phyloP scores from a whole-genome alignment of 805 yeast genomes.

The Hanseniaspora clermontiae region DNA sequence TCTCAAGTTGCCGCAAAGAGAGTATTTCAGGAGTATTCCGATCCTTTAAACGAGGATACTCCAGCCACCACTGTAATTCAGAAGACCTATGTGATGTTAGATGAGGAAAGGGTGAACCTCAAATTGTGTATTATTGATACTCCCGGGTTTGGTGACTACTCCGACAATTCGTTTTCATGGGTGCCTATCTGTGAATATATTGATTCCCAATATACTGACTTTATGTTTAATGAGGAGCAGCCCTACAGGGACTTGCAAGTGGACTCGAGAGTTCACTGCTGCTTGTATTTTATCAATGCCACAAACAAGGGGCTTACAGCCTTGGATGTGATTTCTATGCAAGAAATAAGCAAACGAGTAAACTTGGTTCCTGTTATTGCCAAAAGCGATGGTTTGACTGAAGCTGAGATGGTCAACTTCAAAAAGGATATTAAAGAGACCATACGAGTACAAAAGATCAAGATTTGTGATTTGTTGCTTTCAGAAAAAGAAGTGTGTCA shows the following conservation, averaged over 20 bases:
- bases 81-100: slow-evolving; percentile 37
- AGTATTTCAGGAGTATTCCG: slow-evolving; percentile 28
- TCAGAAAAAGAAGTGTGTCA: slow-evolving; percentile 27
- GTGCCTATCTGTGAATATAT: slow-evolving; percentile 56
- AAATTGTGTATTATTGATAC: slow-evolving; percentile 57
- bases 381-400: slow-evolving; percentile 64
- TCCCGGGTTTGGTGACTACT: slow-evolving; percentile 62
- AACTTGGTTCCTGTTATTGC: slow-evolving; percentile 74
- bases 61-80: slow-evolving; percentile 27
- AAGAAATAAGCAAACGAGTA: slow-evolving; percentile 54
- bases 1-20: slow-evolving; percentile 26
- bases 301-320: slow-evolving; percentile 48
- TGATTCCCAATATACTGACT: slow-evolving; percentile 62
- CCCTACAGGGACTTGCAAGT: slow-evolving; percentile 41
- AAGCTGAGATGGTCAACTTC: slow-evolving; percentile 40
- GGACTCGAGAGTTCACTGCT: slow-evolving; percentile 71
- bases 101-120: slow-evolving; percentile 47
- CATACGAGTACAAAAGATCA: slow-evolving; percentile 43
- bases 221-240: slow-evolving; percentile 66
- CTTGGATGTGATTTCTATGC: slow-evolving; percentile 62
- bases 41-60: slow-evolving; percentile 46
- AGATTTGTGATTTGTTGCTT: slow-evolving; percentile 39
- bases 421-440: slow-evolving; percentile 41
- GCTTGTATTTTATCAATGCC: slow-evolving; percentile 71
- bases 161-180: slow-evolving; percentile 58